Conservation (phyloP, 1,139 yeast species). For the Taphrina betulina region DNA sequence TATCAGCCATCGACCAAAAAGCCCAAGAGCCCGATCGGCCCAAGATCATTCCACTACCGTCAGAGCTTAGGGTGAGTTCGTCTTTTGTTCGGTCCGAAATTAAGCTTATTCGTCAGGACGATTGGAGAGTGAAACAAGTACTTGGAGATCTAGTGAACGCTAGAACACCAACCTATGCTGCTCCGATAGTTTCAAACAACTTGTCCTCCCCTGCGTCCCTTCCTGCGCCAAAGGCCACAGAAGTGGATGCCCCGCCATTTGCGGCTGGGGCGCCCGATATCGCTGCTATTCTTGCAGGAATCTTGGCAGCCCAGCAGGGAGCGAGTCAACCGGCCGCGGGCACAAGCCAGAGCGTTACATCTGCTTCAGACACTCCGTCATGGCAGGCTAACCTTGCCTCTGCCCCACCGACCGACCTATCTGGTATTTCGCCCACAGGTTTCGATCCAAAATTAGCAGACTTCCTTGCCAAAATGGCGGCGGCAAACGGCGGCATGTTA, state of each 20-base stretch:
- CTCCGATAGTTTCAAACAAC: not conserved
- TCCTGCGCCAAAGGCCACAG: no score
- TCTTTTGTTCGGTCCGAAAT: no score
- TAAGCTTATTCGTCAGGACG: no score
- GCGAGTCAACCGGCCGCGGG: not conserved
- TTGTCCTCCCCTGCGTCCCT: not conserved
- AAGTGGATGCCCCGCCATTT: not conserved
- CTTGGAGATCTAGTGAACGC: constrained; percentile 6
- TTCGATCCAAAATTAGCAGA: constrained; percentile 13
- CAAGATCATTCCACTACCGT: constrained; percentile 22
- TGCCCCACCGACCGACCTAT: not conserved
- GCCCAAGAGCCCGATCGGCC: constrained; percentile 4
- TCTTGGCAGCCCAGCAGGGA: constrained; percentile 12
- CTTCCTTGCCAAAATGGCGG: constrained; percentile 13
- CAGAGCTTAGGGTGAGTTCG: constrained; percentile 22
- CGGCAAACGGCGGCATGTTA: constrained; percentile 10
- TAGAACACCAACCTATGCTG: not conserved
- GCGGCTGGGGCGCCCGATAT: constrained; percentile 6
- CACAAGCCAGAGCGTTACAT: not conserved
- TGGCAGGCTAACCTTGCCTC: no score
- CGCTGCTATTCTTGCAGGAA: constrained; percentile 19
- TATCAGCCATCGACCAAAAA: not conserved
- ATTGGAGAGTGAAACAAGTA: constrained; percentile 12
- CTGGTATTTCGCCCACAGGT: not conserved
- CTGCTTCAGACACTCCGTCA: not conserved